Conservation (phyloP, 805 yeast genomes). For the Torulaspora quercuum region DNA sequence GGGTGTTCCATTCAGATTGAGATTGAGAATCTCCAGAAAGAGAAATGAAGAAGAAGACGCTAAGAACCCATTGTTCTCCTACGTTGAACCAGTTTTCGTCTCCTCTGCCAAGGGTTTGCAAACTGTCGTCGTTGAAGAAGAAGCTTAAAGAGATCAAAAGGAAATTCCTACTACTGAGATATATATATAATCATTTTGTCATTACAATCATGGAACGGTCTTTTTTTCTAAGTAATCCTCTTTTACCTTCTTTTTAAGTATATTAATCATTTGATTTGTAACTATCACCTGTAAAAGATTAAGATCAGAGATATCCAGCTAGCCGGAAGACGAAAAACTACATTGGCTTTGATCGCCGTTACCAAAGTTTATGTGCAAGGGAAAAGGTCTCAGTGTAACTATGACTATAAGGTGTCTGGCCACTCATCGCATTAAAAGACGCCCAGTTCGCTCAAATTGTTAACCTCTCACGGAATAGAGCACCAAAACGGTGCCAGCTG, state of each 20-base stretch:
- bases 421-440: slow-evolving; percentile 60
- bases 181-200: slow-evolving; percentile 13
- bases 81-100: slow-evolving; percentile 95
- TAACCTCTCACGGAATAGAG: slow-evolving; percentile 6
- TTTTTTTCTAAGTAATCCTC: slow-evolving; percentile 9
- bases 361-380: slow-evolving; percentile 4
- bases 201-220: slow-evolving; percentile 14
- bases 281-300: not conserved
- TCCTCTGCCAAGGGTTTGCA: slow-evolving; percentile 95
- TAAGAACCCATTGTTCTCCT: slow-evolving; percentile 94
- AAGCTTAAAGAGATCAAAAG: slow-evolving; percentile 34
- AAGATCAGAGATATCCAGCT: too few species aligned
- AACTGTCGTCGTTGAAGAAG: slow-evolving; percentile 92
- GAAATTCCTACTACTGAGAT: slow-evolving; percentile 3
- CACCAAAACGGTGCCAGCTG: slow-evolving; percentile 22
- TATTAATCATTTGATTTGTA: slow-evolving; percentile 15
- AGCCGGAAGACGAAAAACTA: too few species aligned
- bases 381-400: slow-evolving; percentile 68
- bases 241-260: slow-evolving; percentile 11
- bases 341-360: too few species aligned
- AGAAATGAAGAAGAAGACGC: slow-evolving; percentile 99
- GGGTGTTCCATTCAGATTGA: slow-evolving; percentile 97
- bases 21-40: slow-evolving; percentile 98
- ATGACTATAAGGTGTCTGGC: slow-evolving; percentile 54
- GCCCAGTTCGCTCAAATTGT: slow-evolving; percentile 20